Base-by-base conservation (phyloP, 495 filamentous ascomycete species). In the Penicillium ochrochloron region DNA sequence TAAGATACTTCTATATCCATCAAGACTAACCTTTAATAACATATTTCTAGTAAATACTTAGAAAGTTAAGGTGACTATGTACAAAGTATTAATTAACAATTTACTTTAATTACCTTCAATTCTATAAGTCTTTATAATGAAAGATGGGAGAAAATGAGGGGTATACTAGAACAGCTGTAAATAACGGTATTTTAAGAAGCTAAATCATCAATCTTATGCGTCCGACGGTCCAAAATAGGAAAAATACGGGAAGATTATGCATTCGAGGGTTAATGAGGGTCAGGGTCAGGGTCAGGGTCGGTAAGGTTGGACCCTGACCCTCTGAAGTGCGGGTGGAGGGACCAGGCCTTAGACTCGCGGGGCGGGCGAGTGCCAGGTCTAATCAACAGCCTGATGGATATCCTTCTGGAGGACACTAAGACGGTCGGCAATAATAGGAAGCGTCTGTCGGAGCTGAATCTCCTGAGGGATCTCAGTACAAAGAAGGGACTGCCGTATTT, bases 281-380 rank as follows among this genome's bases (percentile, higher is more conserved):
- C 39, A 50, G 57, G 57, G 57, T 60, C 12, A 59, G 57, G 35
- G 57, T 59, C 56, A 46, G 57, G 57, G 57, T 59, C 57, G 56
- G 56, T 58, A 21, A 58, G 56, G 37, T 58, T 58, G 19, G 56
- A 44, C 56, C 56, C 56, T 58, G 35, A 58, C 56, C 56, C 56
- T 58, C 56, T 23, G 37, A 58, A 37, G 35, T 58, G 56, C 56
- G 44, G 44, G 41, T 59, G 25, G 41, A 39, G 54, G 54, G 41
- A 27, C 54, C 33, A 41, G 54, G 41, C 27, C 54, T 57, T 41
- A 34, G 54, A 57, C 54, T 34, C 54, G 54, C 54, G 33, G 34
- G 54, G 33, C 54, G 54, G 54, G 54, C 41, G 54, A 57, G 54
- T 57, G 54, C 54, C 54, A 39, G 54, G 54, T 57, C 53, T 56